phyloP scores from a whole-genome alignment of 495 filamentous ascomycete genomes.

The Xeromyces bisporus region DNA sequence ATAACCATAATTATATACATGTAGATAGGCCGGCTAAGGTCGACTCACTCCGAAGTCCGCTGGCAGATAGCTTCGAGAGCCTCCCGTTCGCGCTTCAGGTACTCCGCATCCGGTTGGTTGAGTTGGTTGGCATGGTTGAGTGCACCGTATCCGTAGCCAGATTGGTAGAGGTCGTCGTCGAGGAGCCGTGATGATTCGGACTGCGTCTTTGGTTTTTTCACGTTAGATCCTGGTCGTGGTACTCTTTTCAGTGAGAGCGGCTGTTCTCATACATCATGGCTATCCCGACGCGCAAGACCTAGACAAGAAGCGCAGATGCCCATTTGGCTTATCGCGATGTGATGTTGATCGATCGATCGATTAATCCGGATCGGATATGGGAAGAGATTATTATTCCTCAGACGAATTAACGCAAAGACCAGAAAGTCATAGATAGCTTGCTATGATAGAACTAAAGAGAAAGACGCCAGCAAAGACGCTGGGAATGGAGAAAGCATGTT shows the following conservation, averaged over 20 bases:
- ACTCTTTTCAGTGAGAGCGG: no score
- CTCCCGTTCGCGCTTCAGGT: conserved; percentile 33
- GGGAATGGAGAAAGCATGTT: no score
- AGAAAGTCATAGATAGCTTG: no score
- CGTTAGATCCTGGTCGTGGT: no score
- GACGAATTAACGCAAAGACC: no score
- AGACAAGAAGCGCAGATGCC: conserved; percentile 36
- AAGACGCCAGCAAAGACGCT: no score
- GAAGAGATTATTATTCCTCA: no score
- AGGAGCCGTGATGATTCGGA: conserved; percentile 35
- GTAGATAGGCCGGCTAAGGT: no score
- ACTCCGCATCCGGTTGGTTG: conserved; percentile 32
- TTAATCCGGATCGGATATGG: no score
- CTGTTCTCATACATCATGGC: conserved; percentile 31
- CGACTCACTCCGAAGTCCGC: conserved; percentile 33
- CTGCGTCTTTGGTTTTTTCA: conserved; percentile 9
- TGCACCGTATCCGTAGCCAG: conserved; percentile 30
- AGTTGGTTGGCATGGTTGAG: conserved; percentile 22
- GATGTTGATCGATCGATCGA: no score
- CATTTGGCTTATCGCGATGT: conserved; percentile 24
- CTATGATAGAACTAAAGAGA: no score
- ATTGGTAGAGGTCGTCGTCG: conserved; percentile 34
- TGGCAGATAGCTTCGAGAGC: conserved; percentile 37
- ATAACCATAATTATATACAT: no score
- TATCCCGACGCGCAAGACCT: conserved; percentile 26